Percentiles rank a stretch among this genome's conserved stretches.
Evolutionary conservation across 75 land plant genomes (phyloP).

Genomic region (Adiantum capillusveneris): DNA sequence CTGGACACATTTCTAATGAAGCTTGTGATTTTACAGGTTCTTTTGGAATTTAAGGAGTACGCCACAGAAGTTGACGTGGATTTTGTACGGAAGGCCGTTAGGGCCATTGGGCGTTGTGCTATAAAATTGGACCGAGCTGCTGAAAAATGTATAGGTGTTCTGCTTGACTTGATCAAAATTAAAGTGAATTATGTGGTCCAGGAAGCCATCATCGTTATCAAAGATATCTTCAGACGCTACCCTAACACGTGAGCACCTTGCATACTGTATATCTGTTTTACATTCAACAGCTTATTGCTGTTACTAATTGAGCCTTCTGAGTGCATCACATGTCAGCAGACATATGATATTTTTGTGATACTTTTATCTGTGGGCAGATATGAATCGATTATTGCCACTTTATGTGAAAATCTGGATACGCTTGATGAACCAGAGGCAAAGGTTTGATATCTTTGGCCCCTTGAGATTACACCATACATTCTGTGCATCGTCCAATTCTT

Average conservation of each 20-base stretch:
- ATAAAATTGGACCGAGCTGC: conserved; percentile 97
- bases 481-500: background rate
- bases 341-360: too few species aligned
- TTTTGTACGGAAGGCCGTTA: conserved; percentile 98
- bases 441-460: conserved; percentile 33
- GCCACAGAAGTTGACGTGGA: conserved; percentile 99
- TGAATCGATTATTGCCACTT: conserved; percentile 98
- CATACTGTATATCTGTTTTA: too few species aligned
- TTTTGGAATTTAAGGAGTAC: conserved; percentile 97
- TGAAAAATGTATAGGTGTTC: conserved; percentile 96
- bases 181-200: conserved; percentile 99
- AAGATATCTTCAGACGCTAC: conserved; percentile 98
- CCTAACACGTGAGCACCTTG: conserved; percentile 86
- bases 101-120: conserved; percentile 99
- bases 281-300: too few species aligned
- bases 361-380: conserved; percentile 39
- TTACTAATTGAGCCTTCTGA: too few species aligned
- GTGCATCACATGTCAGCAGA: too few species aligned
- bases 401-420: conserved; percentile 97
- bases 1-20: conserved; percentile 1
- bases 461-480: conserved; percentile 5
- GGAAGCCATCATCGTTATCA: conserved; percentile 98
- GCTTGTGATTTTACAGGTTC: conserved; percentile 42
- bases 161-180: conserved; percentile 95
- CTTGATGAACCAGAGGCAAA: conserved; percentile 99